Conservation (phyloP, 2,329 filamentous ascomycete species). For the Pestalotiopsis sp. region DNA sequence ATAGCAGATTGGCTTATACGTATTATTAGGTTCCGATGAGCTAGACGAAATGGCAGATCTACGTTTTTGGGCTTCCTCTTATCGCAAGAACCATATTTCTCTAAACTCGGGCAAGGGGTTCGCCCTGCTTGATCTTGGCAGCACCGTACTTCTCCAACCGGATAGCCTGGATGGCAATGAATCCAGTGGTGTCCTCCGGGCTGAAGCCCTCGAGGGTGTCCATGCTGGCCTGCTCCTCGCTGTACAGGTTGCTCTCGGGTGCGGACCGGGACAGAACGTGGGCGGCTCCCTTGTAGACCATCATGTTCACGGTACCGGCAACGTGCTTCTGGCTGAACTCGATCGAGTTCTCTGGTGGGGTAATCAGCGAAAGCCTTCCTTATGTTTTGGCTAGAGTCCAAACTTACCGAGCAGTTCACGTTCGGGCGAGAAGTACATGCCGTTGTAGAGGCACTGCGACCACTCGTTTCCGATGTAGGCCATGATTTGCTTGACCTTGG, state of each 20-base stretch:
- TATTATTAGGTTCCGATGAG: constrained; percentile 4
- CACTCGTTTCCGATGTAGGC: constrained; percentile 58
- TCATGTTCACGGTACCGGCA: constrained; percentile 26
- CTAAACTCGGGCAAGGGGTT: constrained; percentile 36
- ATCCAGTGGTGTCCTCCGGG: constrained; percentile 47
- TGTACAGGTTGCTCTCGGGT: constrained; percentile 53
- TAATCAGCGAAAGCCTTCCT: not conserved
- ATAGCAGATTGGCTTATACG: not conserved
- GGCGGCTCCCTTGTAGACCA: constrained; percentile 40
- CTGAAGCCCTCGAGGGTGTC: constrained; percentile 48
- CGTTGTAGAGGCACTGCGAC: constrained; percentile 47
- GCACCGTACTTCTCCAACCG: constrained; percentile 59
- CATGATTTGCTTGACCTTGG: constrained; percentile 59
- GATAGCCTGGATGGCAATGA: constrained; percentile 72
- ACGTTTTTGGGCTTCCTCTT: constrained; percentile 1
- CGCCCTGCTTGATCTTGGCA: constrained; percentile 40
- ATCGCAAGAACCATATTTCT: not conserved
- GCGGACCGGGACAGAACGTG: constrained; percentile 49
- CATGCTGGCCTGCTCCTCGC: constrained; percentile 51
- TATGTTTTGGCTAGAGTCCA: not conserved
- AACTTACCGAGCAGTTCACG: constrained; percentile 49
- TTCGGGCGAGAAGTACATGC: constrained; percentile 55
- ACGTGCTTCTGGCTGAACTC: constrained; percentile 58
- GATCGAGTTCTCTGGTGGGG: constrained; percentile 55
- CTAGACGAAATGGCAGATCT: not conserved